A percentile compares a stretch with the other conserved stretches of the same genome.
Conservation (phyloP, 1,284 basidiomycete species). For the Rhodotorula sp. region DNA sequence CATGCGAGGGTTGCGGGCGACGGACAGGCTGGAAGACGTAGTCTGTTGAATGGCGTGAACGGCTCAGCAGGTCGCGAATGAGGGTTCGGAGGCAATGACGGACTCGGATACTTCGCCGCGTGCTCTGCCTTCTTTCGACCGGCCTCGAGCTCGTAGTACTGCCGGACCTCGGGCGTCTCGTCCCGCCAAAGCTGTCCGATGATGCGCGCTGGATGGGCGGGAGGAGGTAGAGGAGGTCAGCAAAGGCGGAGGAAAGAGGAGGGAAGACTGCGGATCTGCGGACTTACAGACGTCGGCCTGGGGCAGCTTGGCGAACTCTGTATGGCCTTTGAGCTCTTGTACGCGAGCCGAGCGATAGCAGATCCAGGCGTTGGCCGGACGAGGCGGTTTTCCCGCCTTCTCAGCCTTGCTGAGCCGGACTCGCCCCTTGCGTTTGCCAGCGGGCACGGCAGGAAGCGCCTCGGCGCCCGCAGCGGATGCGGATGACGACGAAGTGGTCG, state of each 20-base stretch:
- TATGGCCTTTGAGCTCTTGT: constrained; percentile 6
- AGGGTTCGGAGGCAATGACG: background rate
- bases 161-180: constrained; percentile 16
- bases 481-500: too few species aligned
- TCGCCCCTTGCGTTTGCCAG: background rate
- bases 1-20: background rate
- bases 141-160: constrained; percentile 16
- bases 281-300: constrained; percentile 26
- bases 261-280: too few species aligned
- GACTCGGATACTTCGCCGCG: constrained; percentile 17
- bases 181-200: constrained; percentile 22
- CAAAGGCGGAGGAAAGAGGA: background rate
- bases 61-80: background rate
- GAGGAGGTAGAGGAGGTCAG: background rate
- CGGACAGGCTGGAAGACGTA: constrained; percentile 14
- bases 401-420: background rate
- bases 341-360: constrained; percentile 21
- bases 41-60: background rate
- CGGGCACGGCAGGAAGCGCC: too few species aligned
- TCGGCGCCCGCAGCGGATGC: too few species aligned
- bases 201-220: constrained; percentile 6
- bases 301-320: constrained; percentile 7
- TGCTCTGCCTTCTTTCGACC: constrained; percentile 13
- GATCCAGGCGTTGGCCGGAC: constrained; percentile 35
- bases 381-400: constrained; percentile 3